Base-by-base conservation (phyloP, 2,329 filamentous ascomycete species). In the Volutella citrinella region DNA sequence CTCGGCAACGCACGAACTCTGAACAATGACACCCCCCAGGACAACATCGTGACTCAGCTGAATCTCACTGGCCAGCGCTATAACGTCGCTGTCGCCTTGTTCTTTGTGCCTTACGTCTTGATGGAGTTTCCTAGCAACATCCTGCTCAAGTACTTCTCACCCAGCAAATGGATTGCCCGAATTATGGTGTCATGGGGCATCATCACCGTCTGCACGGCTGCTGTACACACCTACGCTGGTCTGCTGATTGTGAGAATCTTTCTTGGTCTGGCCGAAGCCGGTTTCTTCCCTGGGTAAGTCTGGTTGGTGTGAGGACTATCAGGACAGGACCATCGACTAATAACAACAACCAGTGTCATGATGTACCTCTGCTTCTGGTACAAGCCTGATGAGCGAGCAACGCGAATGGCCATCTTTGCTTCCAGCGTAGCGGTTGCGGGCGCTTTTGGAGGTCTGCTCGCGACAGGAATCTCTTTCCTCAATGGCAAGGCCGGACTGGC, bases 281-380 rank as follows among this genome's bases (percentile, higher is more conserved):
- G 70, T 6, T 68, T 76, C 28, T 71, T 74, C 38, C 74, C 73
- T 1, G 71, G 52, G 45, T 45, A 18, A 32, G 46, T 46, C 12
- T 8, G 7, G 0, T n/a, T n/a, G n/a, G n/a, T n/a, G n/a, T n/a
- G n/a, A n/a, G n/a, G n/a, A n/a, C n/a, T n/a, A n/a, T n/a, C n/a
- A n/a, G n/a, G n/a, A n/a, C n/a, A n/a, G n/a, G n/a, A n/a, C n/a
- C n/a, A n/a, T n/a, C n/a, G n/a, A n/a, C n/a, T n/a, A n/a, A n/a
- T n/a, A n/a, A n/a, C n/a, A n/a, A n/a, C n/a, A n/a, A n/a, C 5
- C 10, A 49, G 47, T 5, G 64, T 76, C 10, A 66, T 74, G 19
- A 79, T 75, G 49, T 75, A 80, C 36, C 60, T 81, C 5, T 76
- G 73, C 1, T 78, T 78, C 65, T 82, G 78, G 75, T 82, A 82